A percentile compares a stretch with the other conserved stretches of the same genome.
These are phyloP conservation scores for Serendipita sp. DNA, from an alignment of 768 basidiomycete genomes.

Conservation along the genomic window DNA sequence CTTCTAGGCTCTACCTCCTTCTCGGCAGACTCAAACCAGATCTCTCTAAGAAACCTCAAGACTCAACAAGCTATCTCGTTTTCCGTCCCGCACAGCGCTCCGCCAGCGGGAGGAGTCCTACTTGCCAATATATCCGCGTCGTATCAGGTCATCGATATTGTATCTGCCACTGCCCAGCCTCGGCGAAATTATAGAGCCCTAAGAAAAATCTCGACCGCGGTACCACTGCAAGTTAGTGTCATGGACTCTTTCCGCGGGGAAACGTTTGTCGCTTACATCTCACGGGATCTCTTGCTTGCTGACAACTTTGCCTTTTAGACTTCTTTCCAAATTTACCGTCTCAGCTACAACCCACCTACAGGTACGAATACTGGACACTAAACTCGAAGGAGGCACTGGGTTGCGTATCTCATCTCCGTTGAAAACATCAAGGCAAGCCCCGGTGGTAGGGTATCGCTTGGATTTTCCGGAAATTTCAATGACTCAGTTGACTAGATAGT, in stretches of 20 bases:
- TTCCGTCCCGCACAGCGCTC: conserved; percentile 8
- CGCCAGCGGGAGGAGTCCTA: neutral
- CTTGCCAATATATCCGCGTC: neutral
- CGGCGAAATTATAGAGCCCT: conserved; percentile 39
- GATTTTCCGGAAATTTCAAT: neutral
- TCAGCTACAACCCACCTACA: conserved; percentile 66
- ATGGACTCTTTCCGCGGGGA: conserved; percentile 89
- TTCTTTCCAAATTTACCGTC: conserved; percentile 83
- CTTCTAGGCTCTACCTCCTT: conserved; percentile 1
- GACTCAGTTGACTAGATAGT: conserved; percentile 37
- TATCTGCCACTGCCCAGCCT: conserved; percentile 16
- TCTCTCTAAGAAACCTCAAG: conserved; percentile 3
- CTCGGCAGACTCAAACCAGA: neutral
- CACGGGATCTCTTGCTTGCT: neutral
- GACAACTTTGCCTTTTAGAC: conserved; percentile 28
- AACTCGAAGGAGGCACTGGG: conserved; percentile 24
- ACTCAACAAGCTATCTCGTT: conserved; percentile 2
- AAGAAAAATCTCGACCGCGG: conserved; percentile 43
- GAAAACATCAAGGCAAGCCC: conserved; percentile 23
- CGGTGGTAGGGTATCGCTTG: conserved; percentile 29
- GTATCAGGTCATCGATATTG: conserved; percentile 56
- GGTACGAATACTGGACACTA: conserved; percentile 55
- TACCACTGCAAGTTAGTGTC: conserved; percentile 85
- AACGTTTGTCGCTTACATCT: conserved; percentile 34
- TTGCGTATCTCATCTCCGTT: conserved; percentile 8